Evolutionary conservation across 768 basidiomycete species (phyloP), one percentile per base, ranked within the genome.

Genomic region (Inosperma sp.): DNA sequence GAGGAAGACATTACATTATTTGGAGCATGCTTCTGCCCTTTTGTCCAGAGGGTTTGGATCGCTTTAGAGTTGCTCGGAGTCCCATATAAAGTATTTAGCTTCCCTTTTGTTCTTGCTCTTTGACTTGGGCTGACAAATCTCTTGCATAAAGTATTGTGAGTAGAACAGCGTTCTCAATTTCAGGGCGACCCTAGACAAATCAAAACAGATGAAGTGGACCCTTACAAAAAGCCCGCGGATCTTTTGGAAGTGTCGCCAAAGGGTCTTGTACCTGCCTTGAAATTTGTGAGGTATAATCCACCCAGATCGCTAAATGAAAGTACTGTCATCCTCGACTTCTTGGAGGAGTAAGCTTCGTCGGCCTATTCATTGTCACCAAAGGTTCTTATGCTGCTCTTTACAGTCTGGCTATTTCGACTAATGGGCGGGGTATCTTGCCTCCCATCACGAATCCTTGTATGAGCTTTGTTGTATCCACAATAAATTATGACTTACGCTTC

Each of bases 21-120:
- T 56, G 82, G 73, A 7, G 76, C 79, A 46, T 88, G 84, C 61
- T 88, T 88, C 60, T 89, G 87, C 62, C 86, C 87, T 0, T 91
- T 90, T 61, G 88, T 90, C 2, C 88, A 91, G 64, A 75, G 89
- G 13, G 86, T 80, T 2, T 93, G 90, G 89, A 75, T 82, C 16
- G 76, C 81, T 0, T 71, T 91, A 25, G 88, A 92, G 63, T 76
- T 78, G 54, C 77, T 88, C 17, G 75, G 72, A 1, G 78, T 90
- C 37, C 78, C 81, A 2, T 91, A 93, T 68, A 79, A 82, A 62
- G 86, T 84, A 50, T 41, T 70, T 45, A 40, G 4, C n/a, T 1
- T 29, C 48, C 22, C 13, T 7, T 35, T 47, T 7, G n/a, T 19
- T 13, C 16, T n/a, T n/a, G n/a, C 8, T 39, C 16, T 17, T 3